Evolutionary conservation across 1,284 basidiomycete species (phyloP), one percentile per base, ranked within the genome.

Genomic region (Lentinus polychrous): DNA sequence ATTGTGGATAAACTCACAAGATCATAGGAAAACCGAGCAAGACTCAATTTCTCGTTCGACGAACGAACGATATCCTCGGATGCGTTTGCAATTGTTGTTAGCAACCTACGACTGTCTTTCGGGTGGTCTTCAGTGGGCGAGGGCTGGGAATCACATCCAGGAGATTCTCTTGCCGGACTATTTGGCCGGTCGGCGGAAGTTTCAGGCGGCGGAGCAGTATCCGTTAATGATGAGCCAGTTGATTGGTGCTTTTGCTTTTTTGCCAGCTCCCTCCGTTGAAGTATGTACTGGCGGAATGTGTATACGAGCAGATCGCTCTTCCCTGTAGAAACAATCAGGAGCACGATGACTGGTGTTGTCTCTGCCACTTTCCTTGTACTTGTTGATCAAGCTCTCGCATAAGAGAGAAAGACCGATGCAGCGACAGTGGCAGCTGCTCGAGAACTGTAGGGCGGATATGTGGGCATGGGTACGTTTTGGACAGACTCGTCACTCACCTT

Each of bases 321-420:
- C 27, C 27, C 27, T 27, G 27, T 4, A 5, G 10, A 10, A 27
- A 27, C 10, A 27, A 10, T 27, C 27, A 10, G 4, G 10, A 27
- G 10, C 27, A 10, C 27, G 27, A 27, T 10, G 27, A 4, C 27
- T 10, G 4, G 10, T 27, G 27, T 5, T 27, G 27, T 10, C 4
- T 10, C 27, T 39, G 41, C 17, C 11, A 60, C 78, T 54, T 55
- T 89, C 89, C 69, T 45, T 77, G 65, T 46, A 79, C 74, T 60
- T 91, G 87, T 52, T 81, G 73, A 57, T 95, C 93, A 24, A 94
- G 68, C 64, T 95, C 91, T n/a, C 77, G 71, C 60, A 94, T 75
- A 32, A 95, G 70, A 18, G 81, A 73, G 64, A 86, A 87, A 50
- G 89, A 85, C 34, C 93, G 75, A 59, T 91, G 86, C 46, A 95